Base-by-base conservation (phyloP, 2,329 filamentous ascomycete species). In the Trichoderma oligosporum region DNA sequence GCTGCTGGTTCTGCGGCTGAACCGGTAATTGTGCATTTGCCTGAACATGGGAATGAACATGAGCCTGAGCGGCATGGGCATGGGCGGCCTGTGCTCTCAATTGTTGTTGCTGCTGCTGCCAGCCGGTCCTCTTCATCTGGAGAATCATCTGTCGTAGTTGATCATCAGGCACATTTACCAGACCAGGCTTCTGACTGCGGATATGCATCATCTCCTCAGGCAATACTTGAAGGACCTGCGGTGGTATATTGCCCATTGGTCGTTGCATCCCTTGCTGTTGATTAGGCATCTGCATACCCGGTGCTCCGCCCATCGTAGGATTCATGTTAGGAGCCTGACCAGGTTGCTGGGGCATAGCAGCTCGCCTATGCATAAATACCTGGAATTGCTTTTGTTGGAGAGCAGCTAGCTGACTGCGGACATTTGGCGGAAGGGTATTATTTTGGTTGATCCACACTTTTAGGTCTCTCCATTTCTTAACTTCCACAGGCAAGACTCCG, bases 381-480 rank as follows among this genome's bases (percentile, higher is more conserved):
- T 68, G 66, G 54, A 78, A 78, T 52, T 79, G 77, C 48, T 66
- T 65, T 16, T 71, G 63, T 57, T 79, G 77, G 5, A 74, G 51
- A 1, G 56, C 59, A 3, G 60, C 59, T 11, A 79, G 66, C 52
- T 73, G 70, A 5, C 55, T 61, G 20, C 71, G 70, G 7, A 70
- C 51, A 2, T 66, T 59, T 4, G 68, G 66, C 0, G 71, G 61
- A 1, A 75, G 58, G 48, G 61, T 66, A 53, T 69, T 72, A 46
- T 74, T 75, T 49, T 72, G 70, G 8, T 60, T 60, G 4, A 78
- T 61, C 73, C 75, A 79, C 2, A 62, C 57, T 62, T 76, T 77
- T 9, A 81, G 66, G 3, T 79, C 76, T 14, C 69, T 68, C 78
- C 78, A 81, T 60, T 77, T 81, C 65, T 78, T 78, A 4, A 78